Base-by-base conservation (phyloP, 805 yeast species). In the Candida pseudoglaebosa region DNA sequence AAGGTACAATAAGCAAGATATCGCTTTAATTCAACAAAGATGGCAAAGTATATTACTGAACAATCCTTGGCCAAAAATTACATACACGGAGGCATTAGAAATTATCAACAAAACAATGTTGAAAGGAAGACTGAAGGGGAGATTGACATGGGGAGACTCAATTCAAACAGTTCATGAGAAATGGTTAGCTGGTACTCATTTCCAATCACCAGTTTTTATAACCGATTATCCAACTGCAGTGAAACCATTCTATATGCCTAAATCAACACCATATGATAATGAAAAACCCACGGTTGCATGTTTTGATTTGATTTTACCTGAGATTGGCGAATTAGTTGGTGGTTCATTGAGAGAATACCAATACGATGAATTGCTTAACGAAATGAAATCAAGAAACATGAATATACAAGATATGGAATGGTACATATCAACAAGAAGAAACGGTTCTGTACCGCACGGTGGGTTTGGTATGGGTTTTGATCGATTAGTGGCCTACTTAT, bases 401-500 rank as follows among this genome's bases (percentile, higher is more conserved):
- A 73, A 76, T 38, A 53, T 57, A 2, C 73, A 70, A 2, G 75
- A 77, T 14, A 58, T 93, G 58, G 70, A 75, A 21, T 93, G 99
- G 99, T 93, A 90, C 54, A 48, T 82, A 19, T 75, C 81, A 1
- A 67, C 84, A 6, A 70, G 99, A 43, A 67, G 67, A 44, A 80
- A 84, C 49, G 98, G 97, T 0, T 67, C 84, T 2, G 82, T 82
- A 16, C 96, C 97, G 0, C 98, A 91, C 56, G 99, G 99, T 34
- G 99, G 99, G 0, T 93, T 84, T 61, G 99, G 99, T 0, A 67
- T 93, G 70, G 99, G 99, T 0, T 78, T 90, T 48, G 99, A 93
- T 58, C 68, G 99, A 43, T 62, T 93, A 21, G 58, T 93, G 12
- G 78, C 84, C 39, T 90, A 82, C 48, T 62, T 89, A 39, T 71